Evolutionary conservation across 768 basidiomycete genomes (phyloP).

Genomic region (Tricholoma saponaceum): DNA sequence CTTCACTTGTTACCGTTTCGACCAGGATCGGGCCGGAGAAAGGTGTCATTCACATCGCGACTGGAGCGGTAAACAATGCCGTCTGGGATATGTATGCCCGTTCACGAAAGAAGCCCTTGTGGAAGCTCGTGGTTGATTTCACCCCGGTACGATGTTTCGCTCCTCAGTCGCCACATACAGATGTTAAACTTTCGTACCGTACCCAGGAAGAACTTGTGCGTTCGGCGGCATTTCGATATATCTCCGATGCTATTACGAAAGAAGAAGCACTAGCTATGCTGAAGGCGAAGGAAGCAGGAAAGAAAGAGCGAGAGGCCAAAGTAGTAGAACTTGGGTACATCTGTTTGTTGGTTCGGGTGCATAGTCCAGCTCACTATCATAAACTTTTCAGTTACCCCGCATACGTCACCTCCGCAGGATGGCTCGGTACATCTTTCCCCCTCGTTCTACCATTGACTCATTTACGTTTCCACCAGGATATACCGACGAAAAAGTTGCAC

Average conservation of each 20-base stretch:
- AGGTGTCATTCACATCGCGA: constrained; percentile 90
- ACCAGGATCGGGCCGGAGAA: constrained; percentile 89
- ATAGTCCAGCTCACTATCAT: not conserved
- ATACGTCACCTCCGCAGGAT: constrained; percentile 90
- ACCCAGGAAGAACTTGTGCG: constrained; percentile 74
- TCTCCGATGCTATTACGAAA: constrained; percentile 88
- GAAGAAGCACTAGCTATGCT: constrained; percentile 87
- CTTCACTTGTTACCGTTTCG: not conserved
- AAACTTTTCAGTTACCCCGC: constrained; percentile 69
- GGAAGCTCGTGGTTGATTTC: constrained; percentile 93
- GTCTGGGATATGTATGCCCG: constrained; percentile 93
- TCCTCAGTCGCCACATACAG: not conserved
- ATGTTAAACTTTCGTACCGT: not conserved
- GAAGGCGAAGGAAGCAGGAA: constrained; percentile 69
- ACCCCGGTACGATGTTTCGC: constrained; percentile 47
- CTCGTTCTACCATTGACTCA: not conserved
- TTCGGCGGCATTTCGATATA: constrained; percentile 81
- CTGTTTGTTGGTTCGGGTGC: not conserved
- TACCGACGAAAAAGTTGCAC: constrained; percentile 85
- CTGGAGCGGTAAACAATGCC: constrained; percentile 87
- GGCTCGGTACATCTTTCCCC: constrained; percentile 56
- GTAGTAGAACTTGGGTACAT: constrained; percentile 66
- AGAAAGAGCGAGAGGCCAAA: constrained; percentile 72
- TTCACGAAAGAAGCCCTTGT: constrained; percentile 77
- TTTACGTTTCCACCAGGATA: constrained; percentile 54